These are phyloP conservation scores for Penicillium antarcticum DNA, from an alignment of 495 filamentous ascomycete species.

Conservation along the genomic window DNA sequence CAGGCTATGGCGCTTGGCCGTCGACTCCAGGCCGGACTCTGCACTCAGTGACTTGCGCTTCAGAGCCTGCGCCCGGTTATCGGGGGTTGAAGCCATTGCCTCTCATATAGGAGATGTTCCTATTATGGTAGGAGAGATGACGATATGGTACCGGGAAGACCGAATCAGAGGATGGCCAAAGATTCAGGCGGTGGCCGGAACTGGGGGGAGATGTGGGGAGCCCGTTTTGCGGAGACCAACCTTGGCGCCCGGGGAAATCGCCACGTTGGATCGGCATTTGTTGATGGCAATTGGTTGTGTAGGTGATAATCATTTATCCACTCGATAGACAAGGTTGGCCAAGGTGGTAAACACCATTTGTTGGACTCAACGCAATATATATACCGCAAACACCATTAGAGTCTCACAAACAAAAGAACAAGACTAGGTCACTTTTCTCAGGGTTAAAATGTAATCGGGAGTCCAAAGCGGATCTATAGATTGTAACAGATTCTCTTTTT, in stretches of 20 bases:
- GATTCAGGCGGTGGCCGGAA: slow-evolving; percentile 32
- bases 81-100: slow-evolving; percentile 19
- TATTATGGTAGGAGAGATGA: background rate
- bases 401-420: too few relatives aligned
- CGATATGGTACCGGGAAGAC: background rate
- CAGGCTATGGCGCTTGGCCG: slow-evolving; percentile 25
- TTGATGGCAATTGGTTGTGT: too few relatives aligned
- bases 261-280: slow-evolving; percentile 41
- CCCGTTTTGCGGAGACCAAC: slow-evolving; percentile 10
- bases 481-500: too few relatives aligned
- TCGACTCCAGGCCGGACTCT: slow-evolving; percentile 13
- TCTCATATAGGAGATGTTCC: slow-evolving; percentile 8
- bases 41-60: slow-evolving; percentile 34
- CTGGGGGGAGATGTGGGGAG: slow-evolving; percentile 12
- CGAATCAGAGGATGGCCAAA: slow-evolving; percentile 4
- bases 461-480: too few relatives aligned
- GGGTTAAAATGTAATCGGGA: too few relatives aligned
- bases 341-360: too few relatives aligned
- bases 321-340: too few relatives aligned
- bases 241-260: slow-evolving; percentile 51
- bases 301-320: too few relatives aligned
- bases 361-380: too few relatives aligned
- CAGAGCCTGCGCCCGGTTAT: slow-evolving; percentile 13
- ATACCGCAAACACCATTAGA: too few relatives aligned
- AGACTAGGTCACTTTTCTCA: too few relatives aligned